Conservation (phyloP, 306 rosid genomes). For the Abrus pulchellus region DNA sequence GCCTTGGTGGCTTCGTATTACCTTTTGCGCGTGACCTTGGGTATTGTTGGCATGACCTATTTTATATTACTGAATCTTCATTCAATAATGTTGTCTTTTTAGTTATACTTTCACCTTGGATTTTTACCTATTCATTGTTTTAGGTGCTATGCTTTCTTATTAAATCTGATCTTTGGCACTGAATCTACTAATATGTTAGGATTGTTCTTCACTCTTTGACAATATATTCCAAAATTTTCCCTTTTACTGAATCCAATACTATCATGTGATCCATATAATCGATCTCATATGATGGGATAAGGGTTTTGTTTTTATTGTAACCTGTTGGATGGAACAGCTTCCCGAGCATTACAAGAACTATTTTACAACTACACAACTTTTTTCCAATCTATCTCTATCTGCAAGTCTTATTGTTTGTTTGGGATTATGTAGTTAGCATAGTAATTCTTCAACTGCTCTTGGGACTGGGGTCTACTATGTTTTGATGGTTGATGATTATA, state of each 20-base stretch:
- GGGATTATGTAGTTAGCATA: conserved; percentile 29
- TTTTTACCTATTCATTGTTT: background rate
- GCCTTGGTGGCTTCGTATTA: conserved; percentile 96
- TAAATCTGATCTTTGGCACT: conserved; percentile 1
- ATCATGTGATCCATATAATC: too few relatives aligned
- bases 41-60: conserved; percentile 59
- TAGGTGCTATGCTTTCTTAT: conserved; percentile 23
- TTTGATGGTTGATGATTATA: conserved; percentile 29
- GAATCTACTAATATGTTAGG: conserved; percentile 11
- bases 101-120: conserved; percentile 10
- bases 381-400: conserved; percentile 23
- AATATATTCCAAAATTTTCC: background rate
- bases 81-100: conserved; percentile 24
- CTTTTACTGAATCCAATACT: too few relatives aligned
- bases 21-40: conserved; percentile 96
- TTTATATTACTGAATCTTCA: conserved; percentile 33
- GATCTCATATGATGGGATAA: background rate
- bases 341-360: conserved; percentile 23
- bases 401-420: conserved; percentile 19
- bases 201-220: conserved; percentile 29
- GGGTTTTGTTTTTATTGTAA: too few relatives aligned
- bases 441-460: conserved; percentile 12
- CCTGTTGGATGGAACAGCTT: background rate
- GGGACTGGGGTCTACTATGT: background rate
- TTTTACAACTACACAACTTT: conserved; percentile 20